Base-by-base conservation (phyloP, 345 rosid species). In the Xanthoceras sorbifolium region DNA sequence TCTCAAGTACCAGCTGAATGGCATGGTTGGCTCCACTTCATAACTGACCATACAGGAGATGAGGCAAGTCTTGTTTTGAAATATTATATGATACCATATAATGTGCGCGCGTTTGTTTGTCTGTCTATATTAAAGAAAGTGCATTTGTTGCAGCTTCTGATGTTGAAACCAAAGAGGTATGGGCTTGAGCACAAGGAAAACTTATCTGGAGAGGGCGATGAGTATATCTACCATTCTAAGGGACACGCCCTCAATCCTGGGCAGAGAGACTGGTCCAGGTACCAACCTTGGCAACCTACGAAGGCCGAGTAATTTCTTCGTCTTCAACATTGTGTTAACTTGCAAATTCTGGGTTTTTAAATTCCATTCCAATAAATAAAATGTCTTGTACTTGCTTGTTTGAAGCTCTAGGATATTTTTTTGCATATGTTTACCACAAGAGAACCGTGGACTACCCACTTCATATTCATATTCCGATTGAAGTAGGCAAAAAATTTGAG, bases 1-100 rank as follows among this genome's bases (percentile, higher is more conserved):
- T 96, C 98, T 74, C 98, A 93, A 87, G 98, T 96, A 75, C 99
- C 99, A 76, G 77, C 98, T 4, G 99, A 96, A 77, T 93, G 99
- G 99, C 99, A 96, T n/a, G 97, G 97, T 18, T 96, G 97, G 99
- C 97, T 96, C 75, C 99, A 96, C 80, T 83, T 61, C 83, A 80
- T 96, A 78, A 96, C 98, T 20, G 98, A 96, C 86, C 97, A 90
- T 84, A 96, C 99, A 6, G 97, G 99, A 61, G 99, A 96, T 65
- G 94, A 96, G 93, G 98, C 88, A 86, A 81, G 76, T 64, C 71
- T 14, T 29, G 28, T 23, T 60, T 8, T 52, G 26, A 54, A 34
- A 26, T 50, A 9, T 57, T 20, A 34, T 42, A 6, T 55, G 6
- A 18, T 64, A 17, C 66, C 50, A 12, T n/a, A n/a, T 54, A 9